These are phyloP conservation scores for Ogataea wickerhamii DNA, from an alignment of 805 yeast species.

Conservation along the genomic window DNA sequence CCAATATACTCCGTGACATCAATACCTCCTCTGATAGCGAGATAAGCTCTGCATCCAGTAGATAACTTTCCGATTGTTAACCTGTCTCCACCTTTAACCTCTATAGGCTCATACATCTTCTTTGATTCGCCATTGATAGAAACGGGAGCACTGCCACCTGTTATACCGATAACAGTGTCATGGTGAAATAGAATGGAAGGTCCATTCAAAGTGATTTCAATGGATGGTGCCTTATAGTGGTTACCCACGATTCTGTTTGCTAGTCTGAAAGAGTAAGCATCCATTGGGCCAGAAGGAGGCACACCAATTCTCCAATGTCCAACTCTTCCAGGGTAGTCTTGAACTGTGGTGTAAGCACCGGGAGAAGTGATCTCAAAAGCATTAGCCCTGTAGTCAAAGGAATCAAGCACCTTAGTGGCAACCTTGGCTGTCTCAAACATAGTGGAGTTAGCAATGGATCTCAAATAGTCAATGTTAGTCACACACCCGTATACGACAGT, in stretches of 20 bases:
- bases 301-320: conserved; percentile 92
- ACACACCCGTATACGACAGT: conserved; percentile 86
- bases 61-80: conserved; percentile 76
- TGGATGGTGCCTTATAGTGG: conserved; percentile 74
- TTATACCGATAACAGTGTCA: conserved; percentile 70
- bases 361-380: conserved; percentile 85
- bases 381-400: conserved; percentile 71
- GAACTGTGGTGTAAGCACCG: conserved; percentile 95
- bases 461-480: conserved; percentile 85
- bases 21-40: conserved; percentile 89
- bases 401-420: conserved; percentile 83
- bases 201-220: conserved; percentile 85
- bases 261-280: conserved; percentile 79
- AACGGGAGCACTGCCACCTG: conserved; percentile 80
- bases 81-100: conserved; percentile 69
- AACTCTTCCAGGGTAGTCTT: conserved; percentile 89
- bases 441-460: conserved; percentile 75
- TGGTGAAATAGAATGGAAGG: conserved; percentile 84
- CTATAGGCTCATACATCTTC: conserved; percentile 69
- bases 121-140: conserved; percentile 57
- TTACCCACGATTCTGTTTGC: conserved; percentile 93
- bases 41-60: conserved; percentile 83
- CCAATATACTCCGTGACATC: conserved; percentile 94
- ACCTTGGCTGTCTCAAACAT: conserved; percentile 84
- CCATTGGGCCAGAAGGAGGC: conserved; percentile 99